Percentiles rank a stretch among this genome's conserved stretches.
phyloP scores from a whole-genome alignment of 306 rosid species.

The Lablab purpureus region DNA sequence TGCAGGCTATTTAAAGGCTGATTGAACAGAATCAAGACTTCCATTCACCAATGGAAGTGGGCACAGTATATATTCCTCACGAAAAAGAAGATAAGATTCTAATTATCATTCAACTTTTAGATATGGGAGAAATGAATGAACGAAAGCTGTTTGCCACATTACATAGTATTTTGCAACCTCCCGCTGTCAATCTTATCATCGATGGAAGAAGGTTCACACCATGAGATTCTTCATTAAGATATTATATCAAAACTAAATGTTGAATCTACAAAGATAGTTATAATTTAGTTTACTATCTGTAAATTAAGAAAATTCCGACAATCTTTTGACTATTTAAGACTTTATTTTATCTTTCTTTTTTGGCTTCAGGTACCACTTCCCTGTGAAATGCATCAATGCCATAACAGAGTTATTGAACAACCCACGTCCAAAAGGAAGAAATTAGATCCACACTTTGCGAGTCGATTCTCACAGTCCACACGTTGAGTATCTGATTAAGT shows the following conservation, averaged over 20 bases:
- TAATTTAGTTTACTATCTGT: background rate
- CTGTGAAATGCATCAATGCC: slow-evolving; percentile 28
- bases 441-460: slow-evolving; percentile 53
- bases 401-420: slow-evolving; percentile 42
- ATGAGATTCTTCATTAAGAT: slow-evolving; percentile 9
- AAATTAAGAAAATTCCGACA: slow-evolving; percentile 9
- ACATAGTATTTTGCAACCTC: slow-evolving; percentile 22
- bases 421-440: slow-evolving; percentile 47
- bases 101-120: slow-evolving; percentile 50
- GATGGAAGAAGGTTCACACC: slow-evolving; percentile 1
- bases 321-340: background rate
- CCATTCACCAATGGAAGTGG: slow-evolving; percentile 66
- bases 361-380: slow-evolving; percentile 16
- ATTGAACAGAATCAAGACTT: slow-evolving; percentile 45
- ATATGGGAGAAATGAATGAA: slow-evolving; percentile 10
- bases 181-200: slow-evolving; percentile 3
- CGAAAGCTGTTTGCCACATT: slow-evolving; percentile 44
- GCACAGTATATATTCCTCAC: slow-evolving; percentile 70
- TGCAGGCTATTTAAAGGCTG: slow-evolving; percentile 57
- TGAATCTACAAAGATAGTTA: slow-evolving; percentile 20
- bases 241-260: slow-evolving; percentile 10
- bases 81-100: slow-evolving; percentile 53
- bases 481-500: slow-evolving; percentile 52
- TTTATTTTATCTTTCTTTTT: slow-evolving; percentile 30
- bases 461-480: slow-evolving; percentile 29